These are phyloP conservation scores for Paragyromitra xinjiangensis DNA, from an alignment of 495 filamentous ascomycete genomes.

Conservation along the genomic window DNA sequence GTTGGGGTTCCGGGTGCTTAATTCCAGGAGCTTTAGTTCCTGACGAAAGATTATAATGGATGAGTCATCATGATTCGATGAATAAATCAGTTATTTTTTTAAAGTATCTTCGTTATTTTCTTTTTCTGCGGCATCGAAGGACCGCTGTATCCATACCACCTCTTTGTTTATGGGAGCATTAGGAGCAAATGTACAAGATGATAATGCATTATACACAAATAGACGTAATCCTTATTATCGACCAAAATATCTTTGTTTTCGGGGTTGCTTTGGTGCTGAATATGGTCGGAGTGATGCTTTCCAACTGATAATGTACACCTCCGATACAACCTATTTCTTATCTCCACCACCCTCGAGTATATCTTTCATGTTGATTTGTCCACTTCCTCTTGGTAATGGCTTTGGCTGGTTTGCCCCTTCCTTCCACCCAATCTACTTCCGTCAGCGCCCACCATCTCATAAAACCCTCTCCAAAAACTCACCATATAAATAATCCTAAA, in stretches of 20 bases:
- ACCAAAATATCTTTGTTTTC: not conserved
- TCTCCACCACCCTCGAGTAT: conserved; percentile 71
- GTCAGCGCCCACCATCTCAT: conserved; percentile 60
- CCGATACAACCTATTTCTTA: conserved; percentile 31
- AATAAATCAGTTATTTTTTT: not conserved
- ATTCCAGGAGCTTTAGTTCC: not conserved
- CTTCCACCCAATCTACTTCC: conserved; percentile 94
- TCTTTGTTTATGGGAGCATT: conserved; percentile 6
- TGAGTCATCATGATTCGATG: not conserved
- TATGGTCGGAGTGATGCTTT: not conserved
- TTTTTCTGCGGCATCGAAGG: conserved; percentile 7
- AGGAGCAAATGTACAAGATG: conserved; percentile 8
- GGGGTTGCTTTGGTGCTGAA: not conserved
- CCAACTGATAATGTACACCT: not conserved
- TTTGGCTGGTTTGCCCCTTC: conserved; percentile 78
- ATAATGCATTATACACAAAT: conserved; percentile 28
- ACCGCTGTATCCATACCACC: conserved; percentile 14
- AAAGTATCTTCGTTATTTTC: not conserved
- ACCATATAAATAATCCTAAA: conserved; percentile 61
- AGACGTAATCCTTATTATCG: conserved; percentile 12
- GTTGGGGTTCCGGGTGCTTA: conserved; percentile 54
- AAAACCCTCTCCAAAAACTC: conserved; percentile 2
- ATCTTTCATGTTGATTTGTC: conserved; percentile 83
- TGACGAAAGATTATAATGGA: conserved; percentile 6
- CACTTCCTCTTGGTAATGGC: conserved; percentile 83